These are phyloP conservation scores for Dendryphion nanum DNA, from an alignment of 2,329 filamentous ascomycete species.

Conservation along the genomic window DNA sequence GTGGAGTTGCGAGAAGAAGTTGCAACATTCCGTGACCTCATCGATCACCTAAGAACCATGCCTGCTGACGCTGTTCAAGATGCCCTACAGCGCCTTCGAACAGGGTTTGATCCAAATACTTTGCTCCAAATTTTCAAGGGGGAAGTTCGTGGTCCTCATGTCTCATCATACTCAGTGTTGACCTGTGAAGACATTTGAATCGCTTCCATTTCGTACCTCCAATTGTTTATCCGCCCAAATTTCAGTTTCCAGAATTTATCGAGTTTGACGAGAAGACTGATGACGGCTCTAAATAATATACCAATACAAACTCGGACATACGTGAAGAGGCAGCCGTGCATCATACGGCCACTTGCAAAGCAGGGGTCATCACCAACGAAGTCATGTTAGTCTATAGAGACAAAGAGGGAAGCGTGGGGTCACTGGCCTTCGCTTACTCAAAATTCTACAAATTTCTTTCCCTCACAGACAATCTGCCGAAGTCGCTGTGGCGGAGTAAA, in stretches of 20 bases:
- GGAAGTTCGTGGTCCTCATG: not conserved
- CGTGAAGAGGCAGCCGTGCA: too few species aligned
- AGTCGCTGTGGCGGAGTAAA: not conserved
- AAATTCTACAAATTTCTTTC: conserved; percentile 2
- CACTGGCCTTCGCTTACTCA: conserved; percentile 6
- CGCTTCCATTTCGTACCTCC: not conserved
- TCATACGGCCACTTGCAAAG: too few species aligned
- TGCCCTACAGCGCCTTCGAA: not conserved
- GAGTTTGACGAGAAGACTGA: too few species aligned
- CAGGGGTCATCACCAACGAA: conserved; percentile 1
- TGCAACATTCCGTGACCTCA: not conserved
- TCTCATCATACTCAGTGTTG: not conserved
- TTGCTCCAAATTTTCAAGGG: not conserved
- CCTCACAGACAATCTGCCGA: conserved; percentile 3
- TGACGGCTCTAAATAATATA: too few species aligned
- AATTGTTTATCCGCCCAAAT: too few species aligned
- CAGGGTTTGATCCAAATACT: not conserved
- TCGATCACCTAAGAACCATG: not conserved
- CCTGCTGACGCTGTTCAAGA: not conserved
- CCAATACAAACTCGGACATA: too few species aligned
- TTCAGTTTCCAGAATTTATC: too few species aligned
- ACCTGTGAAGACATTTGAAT: not conserved
- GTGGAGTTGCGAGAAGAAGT: not conserved
- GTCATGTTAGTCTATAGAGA: not conserved
- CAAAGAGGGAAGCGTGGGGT: not conserved